Evolutionary conservation across 2,329 filamentous ascomycete genomes (phyloP).

Genomic region (Coleophoma eucalyptorum): DNA sequence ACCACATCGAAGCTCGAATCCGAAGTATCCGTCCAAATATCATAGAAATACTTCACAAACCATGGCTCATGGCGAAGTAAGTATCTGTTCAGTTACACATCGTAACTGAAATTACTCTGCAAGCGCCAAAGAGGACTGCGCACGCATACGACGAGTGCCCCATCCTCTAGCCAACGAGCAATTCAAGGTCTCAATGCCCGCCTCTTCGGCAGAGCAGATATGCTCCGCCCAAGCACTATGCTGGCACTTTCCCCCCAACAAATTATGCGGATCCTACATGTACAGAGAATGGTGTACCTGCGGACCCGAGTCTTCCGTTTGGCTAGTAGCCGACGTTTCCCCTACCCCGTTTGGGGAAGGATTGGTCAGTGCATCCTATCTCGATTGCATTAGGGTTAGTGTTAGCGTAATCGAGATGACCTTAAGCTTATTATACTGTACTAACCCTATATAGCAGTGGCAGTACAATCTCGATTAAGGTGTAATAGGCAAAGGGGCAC

Average conservation of each 20-base stretch:
- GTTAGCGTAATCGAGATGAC: no score
- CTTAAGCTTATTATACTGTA: no score
- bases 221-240: not conserved
- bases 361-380: no score
- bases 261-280: no score
- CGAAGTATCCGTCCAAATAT: not conserved
- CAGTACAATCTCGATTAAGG: no score
- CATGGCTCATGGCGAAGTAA: not conserved
- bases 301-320: no score
- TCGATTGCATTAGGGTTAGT: no score
- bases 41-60: not conserved
- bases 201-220: not conserved
- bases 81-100: not conserved
- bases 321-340: no score
- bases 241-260: not conserved
- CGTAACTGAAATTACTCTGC: not conserved
- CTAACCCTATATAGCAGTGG: no score
- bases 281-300: no score
- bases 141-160: not conserved
- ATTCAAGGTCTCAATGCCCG: not conserved
- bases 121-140: not conserved
- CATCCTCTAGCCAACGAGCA: not conserved
- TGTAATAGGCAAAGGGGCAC: no score
- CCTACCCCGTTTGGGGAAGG: no score
- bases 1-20: not conserved